Percentiles rank a stretch among this genome's conserved stretches.
Evolutionary conservation across 1,139 yeast genomes (phyloP).

Genomic region (Taphrina populina): DNA sequence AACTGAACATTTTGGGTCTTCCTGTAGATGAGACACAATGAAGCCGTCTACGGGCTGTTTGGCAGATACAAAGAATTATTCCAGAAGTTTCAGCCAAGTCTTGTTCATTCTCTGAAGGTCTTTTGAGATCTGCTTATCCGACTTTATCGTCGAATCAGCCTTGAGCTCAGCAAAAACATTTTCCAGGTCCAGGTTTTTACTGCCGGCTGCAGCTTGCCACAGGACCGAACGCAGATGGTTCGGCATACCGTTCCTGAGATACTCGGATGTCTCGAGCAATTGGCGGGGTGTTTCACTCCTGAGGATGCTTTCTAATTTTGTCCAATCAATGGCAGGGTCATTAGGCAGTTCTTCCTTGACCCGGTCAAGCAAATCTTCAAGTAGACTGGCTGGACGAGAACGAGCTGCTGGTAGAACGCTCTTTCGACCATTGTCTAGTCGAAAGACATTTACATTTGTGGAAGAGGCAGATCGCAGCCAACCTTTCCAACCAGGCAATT

Average conservation of each 20-base stretch:
- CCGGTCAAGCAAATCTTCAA: constrained; percentile 1
- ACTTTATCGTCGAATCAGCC: neutral
- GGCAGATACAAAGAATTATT: neutral
- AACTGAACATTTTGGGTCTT: too few relatives aligned
- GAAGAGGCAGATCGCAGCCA: constrained; percentile 28
- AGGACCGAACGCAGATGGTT: constrained; percentile 9
- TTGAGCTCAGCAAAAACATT: neutral
- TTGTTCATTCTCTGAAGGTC: constrained; percentile 4
- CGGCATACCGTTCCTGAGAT: constrained; percentile 6
- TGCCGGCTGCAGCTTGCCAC: constrained; percentile 16
- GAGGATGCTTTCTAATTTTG: neutral
- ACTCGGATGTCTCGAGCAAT: neutral
- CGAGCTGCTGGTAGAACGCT: neutral
- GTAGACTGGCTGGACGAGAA: neutral
- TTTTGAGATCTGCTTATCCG: constrained; percentile 20
- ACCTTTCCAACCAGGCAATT: constrained; percentile 33
- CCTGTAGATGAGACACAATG: too few relatives aligned
- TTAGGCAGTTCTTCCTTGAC: neutral
- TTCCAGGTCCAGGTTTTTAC: constrained; percentile 15
- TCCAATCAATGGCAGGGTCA: neutral
- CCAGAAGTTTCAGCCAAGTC: neutral
- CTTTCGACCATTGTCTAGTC: constrained; percentile 8
- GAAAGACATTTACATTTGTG: constrained; percentile 4
- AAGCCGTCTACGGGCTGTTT: too few relatives aligned
- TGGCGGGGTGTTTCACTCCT: constrained; percentile 7